Evolutionary conservation across 2,329 filamentous ascomycete genomes (phyloP), one percentile per base, ranked within the genome.

Genomic region (Acrodontium crateriforme): DNA sequence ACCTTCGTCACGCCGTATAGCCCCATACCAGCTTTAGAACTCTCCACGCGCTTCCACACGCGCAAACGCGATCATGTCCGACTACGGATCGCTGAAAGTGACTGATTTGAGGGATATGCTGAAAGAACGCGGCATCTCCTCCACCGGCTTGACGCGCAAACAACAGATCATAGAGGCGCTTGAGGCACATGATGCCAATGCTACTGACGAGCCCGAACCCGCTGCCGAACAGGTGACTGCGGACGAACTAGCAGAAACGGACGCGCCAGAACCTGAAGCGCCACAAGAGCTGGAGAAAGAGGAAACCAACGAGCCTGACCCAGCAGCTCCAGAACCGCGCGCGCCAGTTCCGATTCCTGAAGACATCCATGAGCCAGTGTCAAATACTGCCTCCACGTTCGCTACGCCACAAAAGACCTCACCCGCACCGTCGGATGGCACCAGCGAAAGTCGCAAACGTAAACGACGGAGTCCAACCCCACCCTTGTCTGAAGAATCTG

Each of bases 31-130:
- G 8, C 6, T 11, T 9, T 28, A 13, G 18, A 17, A 18, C 13
- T 14, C 18, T 14, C 15, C 27, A 13, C 18, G 15, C 5, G 18
- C 22, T 17, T 33, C 13, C n/a, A n/a, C n/a, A n/a, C n/a, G n/a
- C n/a, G n/a, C n/a, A n/a, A n/a, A n/a, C n/a, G n/a, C n/a, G n/a
- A n/a, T n/a, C 22, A 52, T 46, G 41, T 29, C 44, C 9, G 59
- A 63, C 32, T 65, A 65, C 49, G 54, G 46, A 41, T 56, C 55
- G 34, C 50, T 58, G 24, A 64, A 61, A 14, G 61, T 65, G 36
- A 50, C 54, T 29, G 55, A 62, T 36, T 49, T 65, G 27, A 55
- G 56, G 36, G 49, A 56, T 31, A 30, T 62, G 28, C 46, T 63
- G 25, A 64, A 63, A 32, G 57, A 63, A 19, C 54, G 59, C 27